Evolutionary conservation across 2,329 filamentous ascomycete species (phyloP).

Genomic region (Ceratocystis eucalypticola): DNA sequence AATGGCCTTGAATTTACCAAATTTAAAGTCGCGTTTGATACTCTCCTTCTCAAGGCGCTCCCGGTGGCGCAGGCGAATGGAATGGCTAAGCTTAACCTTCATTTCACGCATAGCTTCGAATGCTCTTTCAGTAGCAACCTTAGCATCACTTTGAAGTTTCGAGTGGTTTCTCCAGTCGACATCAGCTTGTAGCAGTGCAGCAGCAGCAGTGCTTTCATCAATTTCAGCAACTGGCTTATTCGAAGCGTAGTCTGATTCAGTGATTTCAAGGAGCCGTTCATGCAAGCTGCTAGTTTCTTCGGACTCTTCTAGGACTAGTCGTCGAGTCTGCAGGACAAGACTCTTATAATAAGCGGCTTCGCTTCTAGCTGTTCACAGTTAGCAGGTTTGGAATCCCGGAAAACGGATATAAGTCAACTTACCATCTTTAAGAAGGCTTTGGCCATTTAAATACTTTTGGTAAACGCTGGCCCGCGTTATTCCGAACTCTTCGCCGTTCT

Average conservation of each 20-base stretch:
- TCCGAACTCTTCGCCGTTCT: background rate
- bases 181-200: background rate
- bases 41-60: constrained; percentile 2
- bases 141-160: background rate
- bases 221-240: background rate
- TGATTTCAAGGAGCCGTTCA: background rate
- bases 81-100: too few species aligned
- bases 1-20: background rate
- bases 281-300: background rate
- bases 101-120: background rate
- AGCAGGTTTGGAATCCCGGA: background rate
- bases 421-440: background rate
- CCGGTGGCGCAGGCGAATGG: background rate
- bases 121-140: background rate
- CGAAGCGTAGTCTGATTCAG: background rate
- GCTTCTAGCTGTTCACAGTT: background rate
- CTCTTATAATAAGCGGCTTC: background rate
- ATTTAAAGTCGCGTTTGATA: background rate
- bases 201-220: background rate
- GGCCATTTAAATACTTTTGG: background rate
- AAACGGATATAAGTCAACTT: background rate
- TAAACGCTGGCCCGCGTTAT: background rate
- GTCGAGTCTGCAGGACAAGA: background rate
- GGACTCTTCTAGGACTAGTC: background rate
- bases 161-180: background rate